Evolutionary conservation across 805 yeast species (phyloP), one percentile per base, ranked within the genome.

Genomic region (Sugiyamaella mastotermitis): DNA sequence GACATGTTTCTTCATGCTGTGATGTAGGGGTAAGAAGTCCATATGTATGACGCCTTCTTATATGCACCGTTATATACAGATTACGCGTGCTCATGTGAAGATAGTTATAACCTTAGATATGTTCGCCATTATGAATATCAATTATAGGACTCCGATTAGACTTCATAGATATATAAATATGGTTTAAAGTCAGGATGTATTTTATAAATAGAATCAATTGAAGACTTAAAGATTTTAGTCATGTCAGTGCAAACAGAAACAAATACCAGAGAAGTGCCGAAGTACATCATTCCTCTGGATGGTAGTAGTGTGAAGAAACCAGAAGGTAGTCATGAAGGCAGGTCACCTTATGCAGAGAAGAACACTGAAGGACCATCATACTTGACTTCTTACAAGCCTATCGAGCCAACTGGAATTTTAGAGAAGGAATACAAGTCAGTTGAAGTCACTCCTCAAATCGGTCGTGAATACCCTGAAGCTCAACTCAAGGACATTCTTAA

Each of bases 361-460:
- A 7, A 27, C 32, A 32, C 31, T 16, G 35, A 29, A 8, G 40
- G 40, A 4, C 40, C 40, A 13, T 22, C 30, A 11, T n/a, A n/a
- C n/a, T 20, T 13, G 15, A 31, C 19, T 23, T 34, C 37, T 15
- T 44, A 31, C 28, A 31, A 20, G 17, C 59, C 57, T n/a, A 3
- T 23, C 17, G 22, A 32, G 22, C 17, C 42, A 28, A 32, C 53
- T 19, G 61, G 60, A 1, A 39, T 41, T 10, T 48, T 57, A 14
- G 59, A 57, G 40, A 28, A 32, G 9, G 38, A 25, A 30, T 53
- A 52, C 50, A 46, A 53, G 44, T 52, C 33, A 35, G 35, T 40
- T n/a, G 61, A 56, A 31, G 42, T 48, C 6, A 56, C 60, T n/a
- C 61, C 60, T 13, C 47, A 34, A n/a, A 45, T 57, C 26, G 61